phyloP scores from a whole-genome alignment of 1,284 basidiomycete species.

The Ceratobasidium papillatum region DNA sequence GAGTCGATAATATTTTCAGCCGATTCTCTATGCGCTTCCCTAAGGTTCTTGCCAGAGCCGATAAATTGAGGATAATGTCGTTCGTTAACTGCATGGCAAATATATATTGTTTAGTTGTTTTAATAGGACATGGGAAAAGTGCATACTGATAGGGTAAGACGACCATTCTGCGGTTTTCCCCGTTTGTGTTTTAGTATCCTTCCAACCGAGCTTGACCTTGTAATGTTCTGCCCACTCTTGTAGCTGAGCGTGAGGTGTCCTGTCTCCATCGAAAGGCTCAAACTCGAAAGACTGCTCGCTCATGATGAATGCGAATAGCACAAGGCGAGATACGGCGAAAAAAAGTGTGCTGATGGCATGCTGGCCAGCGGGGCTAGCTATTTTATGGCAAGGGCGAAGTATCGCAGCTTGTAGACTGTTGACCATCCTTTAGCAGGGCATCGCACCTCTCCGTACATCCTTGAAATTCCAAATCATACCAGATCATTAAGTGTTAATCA shows the following conservation, averaged over 20 bases:
- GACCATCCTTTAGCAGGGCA: not conserved
- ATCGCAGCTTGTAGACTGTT: not conserved
- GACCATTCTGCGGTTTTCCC: not conserved
- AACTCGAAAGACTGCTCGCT: not conserved
- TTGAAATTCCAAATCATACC: not conserved
- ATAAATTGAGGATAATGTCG: too few species aligned
- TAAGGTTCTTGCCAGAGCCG: too few species aligned
- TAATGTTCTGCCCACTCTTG: slow-evolving; percentile 18
- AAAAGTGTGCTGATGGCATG: not conserved
- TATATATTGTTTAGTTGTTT: too few species aligned
- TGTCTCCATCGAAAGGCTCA: not conserved
- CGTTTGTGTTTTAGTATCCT: not conserved
- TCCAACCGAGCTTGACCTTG: not conserved
- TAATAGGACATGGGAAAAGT: too few species aligned
- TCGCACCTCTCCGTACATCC: not conserved
- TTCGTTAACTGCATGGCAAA: too few species aligned
- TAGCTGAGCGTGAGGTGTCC: not conserved
- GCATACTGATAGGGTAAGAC: slow-evolving; percentile 21
- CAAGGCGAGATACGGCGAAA: not conserved
- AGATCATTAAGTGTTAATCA: not conserved
- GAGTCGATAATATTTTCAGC: too few species aligned
- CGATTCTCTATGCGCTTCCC: too few species aligned
- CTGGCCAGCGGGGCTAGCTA: not conserved
- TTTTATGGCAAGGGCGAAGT: not conserved
- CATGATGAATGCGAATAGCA: not conserved